Percentiles rank a stretch among this genome's conserved stretches.
These are phyloP conservation scores for Phellinidium pouzarii DNA, from an alignment of 1,284 basidiomycete genomes.

Conservation along the genomic window DNA sequence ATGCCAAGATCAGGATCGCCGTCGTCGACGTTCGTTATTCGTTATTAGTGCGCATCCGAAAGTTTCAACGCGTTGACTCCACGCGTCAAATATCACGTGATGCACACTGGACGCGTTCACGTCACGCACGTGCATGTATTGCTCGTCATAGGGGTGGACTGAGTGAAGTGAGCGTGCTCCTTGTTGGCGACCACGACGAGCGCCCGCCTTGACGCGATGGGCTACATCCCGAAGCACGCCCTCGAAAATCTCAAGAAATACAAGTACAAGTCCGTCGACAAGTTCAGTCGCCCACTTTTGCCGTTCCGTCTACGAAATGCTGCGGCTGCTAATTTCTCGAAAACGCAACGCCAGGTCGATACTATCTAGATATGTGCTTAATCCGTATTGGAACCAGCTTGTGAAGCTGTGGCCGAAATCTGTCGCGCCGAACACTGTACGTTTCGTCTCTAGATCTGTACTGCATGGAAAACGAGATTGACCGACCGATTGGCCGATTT, in stretches of 20 bases:
- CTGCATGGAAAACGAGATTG: not conserved
- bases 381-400: constrained; percentile 93
- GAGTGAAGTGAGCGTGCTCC: not conserved
- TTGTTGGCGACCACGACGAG: constrained; percentile 1
- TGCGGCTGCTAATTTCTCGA: not conserved
- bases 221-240: constrained; percentile 20
- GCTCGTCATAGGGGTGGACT: not conserved
- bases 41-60: no score
- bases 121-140: not conserved
- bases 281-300: constrained; percentile 14
- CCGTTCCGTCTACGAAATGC: not conserved
- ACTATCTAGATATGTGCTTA: constrained; percentile 74
- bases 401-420: constrained; percentile 84
- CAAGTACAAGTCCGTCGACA: constrained; percentile 22
- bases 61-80: no score
- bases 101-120: not conserved
- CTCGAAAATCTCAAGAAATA: constrained; percentile 20
- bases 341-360: constrained; percentile 46
- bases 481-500: not conserved
- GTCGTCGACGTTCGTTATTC: no score
- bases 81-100: not conserved
- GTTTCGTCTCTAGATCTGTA: constrained; percentile 24
- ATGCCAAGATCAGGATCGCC: not conserved
- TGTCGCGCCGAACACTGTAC: constrained; percentile 88
- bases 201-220: constrained; percentile 9